These are phyloP conservation scores for Neurospora sp. DNA, from an alignment of 2,329 filamentous ascomycete genomes.

Conservation along the genomic window DNA sequence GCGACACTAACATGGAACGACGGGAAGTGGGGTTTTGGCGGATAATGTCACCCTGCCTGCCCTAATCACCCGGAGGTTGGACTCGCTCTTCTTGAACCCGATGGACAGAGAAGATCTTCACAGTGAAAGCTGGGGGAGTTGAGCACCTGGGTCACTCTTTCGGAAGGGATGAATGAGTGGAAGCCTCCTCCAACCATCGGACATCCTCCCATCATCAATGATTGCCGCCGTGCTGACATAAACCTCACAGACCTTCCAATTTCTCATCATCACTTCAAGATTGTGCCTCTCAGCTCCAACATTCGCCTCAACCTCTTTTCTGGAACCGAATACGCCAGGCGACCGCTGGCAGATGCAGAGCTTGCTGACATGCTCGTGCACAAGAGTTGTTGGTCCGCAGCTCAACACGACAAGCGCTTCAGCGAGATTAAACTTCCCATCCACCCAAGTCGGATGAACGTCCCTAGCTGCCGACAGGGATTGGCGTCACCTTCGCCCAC, in stretches of 20 bases:
- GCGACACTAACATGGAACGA: neutral
- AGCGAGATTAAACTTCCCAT: neutral
- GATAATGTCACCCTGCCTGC: neutral
- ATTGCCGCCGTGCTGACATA: neutral
- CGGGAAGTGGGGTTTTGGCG: neutral
- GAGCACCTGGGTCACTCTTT: neutral
- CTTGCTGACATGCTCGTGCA: neutral
- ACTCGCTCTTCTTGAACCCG: neutral
- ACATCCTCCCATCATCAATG: neutral
- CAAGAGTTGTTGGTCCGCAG: neutral
- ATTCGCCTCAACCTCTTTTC: neutral
- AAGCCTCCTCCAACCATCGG: neutral
- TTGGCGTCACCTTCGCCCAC: neutral
- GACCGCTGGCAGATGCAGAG: neutral
- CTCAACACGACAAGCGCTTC: neutral
- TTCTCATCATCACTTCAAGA: neutral
- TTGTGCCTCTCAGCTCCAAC: neutral
- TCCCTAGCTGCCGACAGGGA: neutral
- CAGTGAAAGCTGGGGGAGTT: neutral
- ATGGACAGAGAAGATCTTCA: neutral
- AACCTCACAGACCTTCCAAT: neutral
- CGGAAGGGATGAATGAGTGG: neutral
- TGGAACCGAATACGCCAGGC: neutral
- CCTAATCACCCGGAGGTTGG: neutral
- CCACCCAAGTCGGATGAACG: neutral